These are phyloP conservation scores for Apostasia shenzhenica DNA, from an alignment of 106 monocot genomes.

Conservation along the genomic window DNA sequence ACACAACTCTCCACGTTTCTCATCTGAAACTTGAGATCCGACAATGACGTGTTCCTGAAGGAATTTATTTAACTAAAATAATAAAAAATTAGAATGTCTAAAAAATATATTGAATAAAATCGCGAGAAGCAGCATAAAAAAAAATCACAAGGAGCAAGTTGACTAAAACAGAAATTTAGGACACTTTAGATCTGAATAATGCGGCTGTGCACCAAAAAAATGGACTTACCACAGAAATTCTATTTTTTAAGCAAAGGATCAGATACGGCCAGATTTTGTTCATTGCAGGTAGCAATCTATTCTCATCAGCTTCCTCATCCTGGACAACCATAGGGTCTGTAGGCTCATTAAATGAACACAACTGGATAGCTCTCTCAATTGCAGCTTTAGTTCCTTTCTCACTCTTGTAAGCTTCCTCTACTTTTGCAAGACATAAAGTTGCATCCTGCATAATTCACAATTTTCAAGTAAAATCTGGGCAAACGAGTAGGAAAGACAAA, in stretches of 20 bases:
- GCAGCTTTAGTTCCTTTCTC: slow-evolving; percentile 60
- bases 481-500: not conserved
- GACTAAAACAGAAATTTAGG: no score
- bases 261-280: slow-evolving; percentile 92
- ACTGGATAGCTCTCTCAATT: slow-evolving; percentile 49
- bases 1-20: no score
- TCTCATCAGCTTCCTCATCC: slow-evolving; percentile 63
- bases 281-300: slow-evolving; percentile 89
- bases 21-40: no score
- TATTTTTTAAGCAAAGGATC: slow-evolving; percentile 79
- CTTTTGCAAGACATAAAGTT: slow-evolving; percentile 50
- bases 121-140: no score
- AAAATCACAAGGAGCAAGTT: no score
- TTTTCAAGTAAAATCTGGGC: not conserved
- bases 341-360: slow-evolving; percentile 34
- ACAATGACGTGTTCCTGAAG: no score
- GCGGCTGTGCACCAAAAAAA: not conserved
- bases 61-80: no score
- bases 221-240: slow-evolving; percentile 58
- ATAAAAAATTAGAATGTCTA: no score
- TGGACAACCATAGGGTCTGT: slow-evolving; percentile 33
- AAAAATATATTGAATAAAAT: no score
- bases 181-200: no score
- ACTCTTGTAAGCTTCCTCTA: slow-evolving; percentile 75
- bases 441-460: slow-evolving; percentile 44